Evolutionary conservation across 306 rosid species (phyloP).

Genomic region (Vigna nakashimae): DNA sequence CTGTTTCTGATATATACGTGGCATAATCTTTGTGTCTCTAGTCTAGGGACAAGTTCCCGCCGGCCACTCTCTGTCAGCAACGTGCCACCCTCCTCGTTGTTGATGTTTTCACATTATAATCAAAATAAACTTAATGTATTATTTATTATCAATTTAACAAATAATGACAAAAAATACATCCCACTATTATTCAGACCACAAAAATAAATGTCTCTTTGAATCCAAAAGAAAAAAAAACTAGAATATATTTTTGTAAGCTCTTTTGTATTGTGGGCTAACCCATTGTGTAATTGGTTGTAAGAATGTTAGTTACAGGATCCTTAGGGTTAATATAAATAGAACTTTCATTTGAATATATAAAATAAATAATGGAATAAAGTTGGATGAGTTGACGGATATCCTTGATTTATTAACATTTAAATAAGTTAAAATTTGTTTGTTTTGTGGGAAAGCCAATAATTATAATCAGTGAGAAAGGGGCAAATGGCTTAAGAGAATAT

Average conservation of each 20-base stretch:
- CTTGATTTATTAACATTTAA: neutral
- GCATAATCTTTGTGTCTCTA: neutral
- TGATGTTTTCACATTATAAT: slow-evolving; percentile 4
- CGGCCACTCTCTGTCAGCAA: slow-evolving; percentile 42
- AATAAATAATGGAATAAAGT: neutral
- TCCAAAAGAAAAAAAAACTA: neutral
- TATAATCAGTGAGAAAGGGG: neutral
- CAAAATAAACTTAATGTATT: neutral
- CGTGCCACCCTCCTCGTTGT: slow-evolving; percentile 43
- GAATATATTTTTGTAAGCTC: neutral
- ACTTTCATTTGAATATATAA: neutral
- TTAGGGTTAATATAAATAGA: neutral
- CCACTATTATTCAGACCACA: no score
- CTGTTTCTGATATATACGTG: neutral
- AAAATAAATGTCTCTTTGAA: neutral
- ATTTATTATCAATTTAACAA: neutral
- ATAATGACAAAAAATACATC: no score
- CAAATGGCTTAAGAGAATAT: slow-evolving; percentile 29
- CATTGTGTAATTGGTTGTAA: no score
- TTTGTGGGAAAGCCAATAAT: neutral
- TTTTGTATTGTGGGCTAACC: no score
- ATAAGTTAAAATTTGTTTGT: neutral
- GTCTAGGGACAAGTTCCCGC: slow-evolving; percentile 5
- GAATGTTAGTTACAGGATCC: neutral
- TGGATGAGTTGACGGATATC: neutral